Percentiles rank a stretch among this genome's conserved stretches.
Evolutionary conservation across 2,329 filamentous ascomycete genomes (phyloP).

Genomic region (Ophidiomyces ophidiicola): DNA sequence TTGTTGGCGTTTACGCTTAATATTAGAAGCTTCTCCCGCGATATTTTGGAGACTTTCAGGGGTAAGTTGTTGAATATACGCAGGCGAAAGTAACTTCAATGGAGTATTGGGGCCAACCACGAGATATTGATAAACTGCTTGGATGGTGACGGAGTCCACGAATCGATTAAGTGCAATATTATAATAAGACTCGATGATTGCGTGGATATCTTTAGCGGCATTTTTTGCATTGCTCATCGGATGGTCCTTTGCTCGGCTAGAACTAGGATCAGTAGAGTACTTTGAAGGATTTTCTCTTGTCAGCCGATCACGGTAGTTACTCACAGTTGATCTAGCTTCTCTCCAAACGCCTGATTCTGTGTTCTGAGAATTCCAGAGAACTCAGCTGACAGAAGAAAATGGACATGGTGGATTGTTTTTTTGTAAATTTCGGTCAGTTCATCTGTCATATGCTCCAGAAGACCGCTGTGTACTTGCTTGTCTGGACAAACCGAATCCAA

Average conservation of each 20-base stretch:
- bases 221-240: conserved; percentile 30
- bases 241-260: conserved; percentile 17
- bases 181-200: conserved; percentile 51
- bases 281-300: not conserved
- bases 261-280: conserved; percentile 8
- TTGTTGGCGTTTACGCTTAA: conserved; percentile 32
- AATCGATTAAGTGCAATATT: conserved; percentile 49
- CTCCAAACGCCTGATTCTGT: conserved; percentile 41
- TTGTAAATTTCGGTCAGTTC: conserved; percentile 38
- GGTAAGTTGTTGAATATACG: conserved; percentile 40
- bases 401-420: conserved; percentile 38
- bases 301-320: not conserved
- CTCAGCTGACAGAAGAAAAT: conserved; percentile 45
- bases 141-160: conserved; percentile 49
- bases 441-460: conserved; percentile 37
- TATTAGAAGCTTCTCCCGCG: conserved; percentile 44
- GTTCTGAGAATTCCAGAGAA: conserved; percentile 37
- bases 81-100: conserved; percentile 41
- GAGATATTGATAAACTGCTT: conserved; percentile 45
- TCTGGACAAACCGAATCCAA: conserved; percentile 38
- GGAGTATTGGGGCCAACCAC: conserved; percentile 41
- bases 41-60: conserved; percentile 42
- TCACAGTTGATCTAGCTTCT: conserved; percentile 32
- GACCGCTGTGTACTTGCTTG: conserved; percentile 28
- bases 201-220: conserved; percentile 43